A percentile compares a stretch with the other conserved stretches of the same genome.
phyloP scores from a whole-genome alignment of 2,329 filamentous ascomycete species.

The Fusarium succisae region DNA sequence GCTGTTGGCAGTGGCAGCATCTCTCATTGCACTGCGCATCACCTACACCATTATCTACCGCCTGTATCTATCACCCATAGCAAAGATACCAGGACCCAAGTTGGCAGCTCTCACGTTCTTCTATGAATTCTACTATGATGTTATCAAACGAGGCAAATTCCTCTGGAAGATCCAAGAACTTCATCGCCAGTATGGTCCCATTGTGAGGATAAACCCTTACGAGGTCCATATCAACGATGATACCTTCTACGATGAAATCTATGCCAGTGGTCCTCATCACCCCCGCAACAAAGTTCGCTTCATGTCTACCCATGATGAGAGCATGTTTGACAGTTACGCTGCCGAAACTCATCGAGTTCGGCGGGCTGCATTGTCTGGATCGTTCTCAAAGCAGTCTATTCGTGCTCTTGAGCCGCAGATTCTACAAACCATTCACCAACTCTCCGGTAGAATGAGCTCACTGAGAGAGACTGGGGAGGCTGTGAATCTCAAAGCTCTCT shows the following conservation, averaged over 20 bases:
- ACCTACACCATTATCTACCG: background rate
- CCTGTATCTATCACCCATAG: background rate
- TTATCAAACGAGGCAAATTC: background rate
- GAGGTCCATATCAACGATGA: background rate
- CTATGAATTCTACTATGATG: slow-evolving; percentile 3
- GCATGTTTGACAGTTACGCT: slow-evolving; percentile 1
- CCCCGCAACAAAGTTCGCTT: background rate
- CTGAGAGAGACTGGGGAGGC: background rate
- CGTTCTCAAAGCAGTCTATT: background rate
- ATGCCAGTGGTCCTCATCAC: background rate
- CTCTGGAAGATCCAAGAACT: background rate
- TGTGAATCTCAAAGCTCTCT: background rate
- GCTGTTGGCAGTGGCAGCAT: background rate
- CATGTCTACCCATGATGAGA: slow-evolving; percentile 1
- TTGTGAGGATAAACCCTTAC: background rate
- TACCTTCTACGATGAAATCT: background rate
- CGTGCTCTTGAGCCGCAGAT: background rate
- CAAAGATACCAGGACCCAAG: background rate
- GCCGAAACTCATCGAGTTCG: background rate
- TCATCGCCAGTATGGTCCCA: background rate
- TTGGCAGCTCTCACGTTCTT: background rate
- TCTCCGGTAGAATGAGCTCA: background rate
- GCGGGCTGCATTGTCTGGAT: background rate
- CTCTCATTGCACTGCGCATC: background rate
- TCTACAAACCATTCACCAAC: background rate